Conservation (phyloP, 768 basidiomycete genomes). For the Lepiota venenata region DNA sequence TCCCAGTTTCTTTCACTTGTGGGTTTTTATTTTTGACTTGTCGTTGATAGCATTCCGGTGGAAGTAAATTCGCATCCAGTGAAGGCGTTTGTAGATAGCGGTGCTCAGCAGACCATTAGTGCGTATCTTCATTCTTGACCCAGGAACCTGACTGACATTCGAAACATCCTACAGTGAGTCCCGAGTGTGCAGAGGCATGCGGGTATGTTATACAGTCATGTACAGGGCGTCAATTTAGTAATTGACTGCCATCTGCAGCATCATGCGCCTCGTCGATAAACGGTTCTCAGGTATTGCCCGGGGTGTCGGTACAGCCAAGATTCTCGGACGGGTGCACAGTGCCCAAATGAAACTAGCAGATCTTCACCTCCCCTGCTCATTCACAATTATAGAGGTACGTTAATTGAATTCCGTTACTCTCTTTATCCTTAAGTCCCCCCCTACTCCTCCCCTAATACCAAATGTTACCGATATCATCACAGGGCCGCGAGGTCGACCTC, state of each 20-base stretch:
- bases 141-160: neutral
- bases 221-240: neutral
- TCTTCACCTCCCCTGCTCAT: constrained; percentile 82
- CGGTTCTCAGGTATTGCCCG: constrained; percentile 87
- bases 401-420: neutral
- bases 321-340: constrained; percentile 91
- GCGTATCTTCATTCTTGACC: constrained; percentile 23
- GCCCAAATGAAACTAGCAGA: constrained; percentile 89
- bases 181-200: constrained; percentile 88
- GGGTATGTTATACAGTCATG: constrained; percentile 47
- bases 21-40: neutral
- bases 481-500: constrained; percentile 94
- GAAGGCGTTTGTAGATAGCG: constrained; percentile 98
- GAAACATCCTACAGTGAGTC: constrained; percentile 61
- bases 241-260: constrained; percentile 34
- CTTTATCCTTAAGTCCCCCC: neutral
- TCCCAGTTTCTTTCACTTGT: neutral
- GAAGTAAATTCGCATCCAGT: constrained; percentile 91
- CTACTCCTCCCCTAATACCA: neutral
- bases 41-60: constrained; percentile 63
- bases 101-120: constrained; percentile 98
- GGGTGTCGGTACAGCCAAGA: constrained; percentile 93
- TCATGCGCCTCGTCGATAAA: constrained; percentile 91
- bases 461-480: neutral
- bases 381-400: constrained; percentile 91